Percentiles rank a stretch among this genome's conserved stretches.
phyloP scores from a whole-genome alignment of 176 grass and related monocot genomes.

The Carex cristatella region DNA sequence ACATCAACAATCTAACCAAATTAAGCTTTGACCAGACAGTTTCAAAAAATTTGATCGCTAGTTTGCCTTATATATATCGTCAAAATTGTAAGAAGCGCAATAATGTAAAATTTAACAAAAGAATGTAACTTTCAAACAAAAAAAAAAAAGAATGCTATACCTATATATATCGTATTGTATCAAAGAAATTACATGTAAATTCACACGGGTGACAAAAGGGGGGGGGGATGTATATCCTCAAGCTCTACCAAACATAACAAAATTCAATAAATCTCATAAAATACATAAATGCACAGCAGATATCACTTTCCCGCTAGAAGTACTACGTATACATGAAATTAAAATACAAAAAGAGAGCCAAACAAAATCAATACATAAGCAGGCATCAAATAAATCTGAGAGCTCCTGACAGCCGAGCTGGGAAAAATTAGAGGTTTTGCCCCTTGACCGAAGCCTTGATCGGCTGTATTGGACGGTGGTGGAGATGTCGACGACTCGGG shows the following conservation, averaged over 20 bases:
- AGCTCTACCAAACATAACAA: background rate
- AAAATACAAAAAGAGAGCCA: conserved; percentile 19
- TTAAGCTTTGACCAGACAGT: no score
- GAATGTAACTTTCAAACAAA: no score
- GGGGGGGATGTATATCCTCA: background rate
- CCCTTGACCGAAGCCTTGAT: conserved; percentile 21
- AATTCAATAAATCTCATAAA: conserved; percentile 1
- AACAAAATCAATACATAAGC: conserved; percentile 7
- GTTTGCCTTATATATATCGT: no score
- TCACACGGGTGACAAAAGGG: background rate
- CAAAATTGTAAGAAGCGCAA: background rate
- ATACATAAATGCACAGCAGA: background rate
- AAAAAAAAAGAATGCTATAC: background rate
- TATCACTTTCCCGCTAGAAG: background rate
- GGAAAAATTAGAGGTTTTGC: conserved; percentile 43
- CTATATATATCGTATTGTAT: background rate
- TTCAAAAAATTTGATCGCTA: no score
- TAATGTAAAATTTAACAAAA: background rate
- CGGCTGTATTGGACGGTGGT: background rate
- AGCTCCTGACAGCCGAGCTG: conserved; percentile 33
- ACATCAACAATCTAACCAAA: no score
- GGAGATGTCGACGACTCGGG: conserved; percentile 14
- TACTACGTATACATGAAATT: background rate
- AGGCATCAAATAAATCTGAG: conserved; percentile 2
- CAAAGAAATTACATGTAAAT: conserved; percentile 2